phyloP scores from a whole-genome alignment of 106 monocot genomes.

The Apostasia ramifera region DNA sequence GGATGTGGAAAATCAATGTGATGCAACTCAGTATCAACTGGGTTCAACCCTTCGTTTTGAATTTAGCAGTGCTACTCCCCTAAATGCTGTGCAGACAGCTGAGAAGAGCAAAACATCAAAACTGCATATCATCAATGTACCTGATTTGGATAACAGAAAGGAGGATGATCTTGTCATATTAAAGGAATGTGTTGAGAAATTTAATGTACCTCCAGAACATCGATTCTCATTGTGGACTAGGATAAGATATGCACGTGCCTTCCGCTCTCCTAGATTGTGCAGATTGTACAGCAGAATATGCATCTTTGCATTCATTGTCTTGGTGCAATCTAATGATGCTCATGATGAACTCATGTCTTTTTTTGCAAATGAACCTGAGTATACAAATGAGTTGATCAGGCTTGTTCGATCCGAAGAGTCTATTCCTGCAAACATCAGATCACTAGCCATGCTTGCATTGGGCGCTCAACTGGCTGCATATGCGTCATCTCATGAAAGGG shows the following conservation, averaged over 20 bases:
- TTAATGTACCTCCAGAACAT: conserved; percentile 76
- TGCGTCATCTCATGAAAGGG: conserved; percentile 93
- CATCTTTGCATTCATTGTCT: conserved; percentile 85
- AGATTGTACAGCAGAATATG: conserved; percentile 78
- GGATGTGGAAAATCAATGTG: conserved; percentile 51
- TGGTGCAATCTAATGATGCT: conserved; percentile 96
- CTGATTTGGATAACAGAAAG: conserved; percentile 79
- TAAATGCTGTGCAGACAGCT: conserved; percentile 14
- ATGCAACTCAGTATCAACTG: conserved; percentile 52
- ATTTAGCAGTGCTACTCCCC: conserved; percentile 36
- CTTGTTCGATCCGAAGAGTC: conserved; percentile 86
- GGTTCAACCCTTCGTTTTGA: conserved; percentile 98
- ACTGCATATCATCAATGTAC: conserved; percentile 67
- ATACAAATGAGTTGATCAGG: conserved; percentile 85
- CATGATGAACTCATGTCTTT: conserved; percentile 90
- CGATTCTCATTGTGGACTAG: conserved; percentile 91
- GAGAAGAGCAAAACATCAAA: conserved; percentile 29
- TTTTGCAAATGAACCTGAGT: conserved; percentile 98
- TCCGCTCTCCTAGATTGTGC: conserved; percentile 53
- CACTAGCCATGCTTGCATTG: conserved; percentile 90
- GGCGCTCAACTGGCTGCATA: conserved; percentile 95
- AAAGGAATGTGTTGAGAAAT: conserved; percentile 78
- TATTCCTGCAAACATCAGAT: conserved; percentile 70
- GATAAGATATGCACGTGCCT: conserved; percentile 92
- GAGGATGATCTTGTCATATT: conserved; percentile 83